Evolutionary conservation across 306 rosid species (phyloP).

Genomic region (Citrullus mucosospermus): DNA sequence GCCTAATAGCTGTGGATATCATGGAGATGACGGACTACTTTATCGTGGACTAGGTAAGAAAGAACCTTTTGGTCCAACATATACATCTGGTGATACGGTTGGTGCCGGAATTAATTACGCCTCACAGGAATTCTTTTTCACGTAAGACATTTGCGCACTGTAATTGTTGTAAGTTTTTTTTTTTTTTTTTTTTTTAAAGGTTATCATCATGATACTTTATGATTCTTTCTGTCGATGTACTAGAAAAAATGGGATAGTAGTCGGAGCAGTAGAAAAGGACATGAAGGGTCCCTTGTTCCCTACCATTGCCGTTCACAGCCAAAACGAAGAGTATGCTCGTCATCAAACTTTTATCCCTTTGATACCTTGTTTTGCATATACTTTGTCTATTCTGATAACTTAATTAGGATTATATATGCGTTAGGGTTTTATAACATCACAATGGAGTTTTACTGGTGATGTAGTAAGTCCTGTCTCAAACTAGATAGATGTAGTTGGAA

Average conservation of each 20-base stretch:
- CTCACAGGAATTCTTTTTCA: conserved; percentile 78
- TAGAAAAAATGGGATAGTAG: conserved; percentile 83
- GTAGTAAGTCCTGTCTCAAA: background rate
- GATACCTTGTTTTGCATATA: background rate
- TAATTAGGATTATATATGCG: background rate
- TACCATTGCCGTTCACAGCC: conserved; percentile 95
- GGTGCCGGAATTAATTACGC: conserved; percentile 95
- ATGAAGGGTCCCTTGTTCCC: conserved; percentile 75
- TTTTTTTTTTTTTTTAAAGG: background rate
- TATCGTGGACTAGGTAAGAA: conserved; percentile 73
- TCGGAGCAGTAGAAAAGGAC: conserved; percentile 71
- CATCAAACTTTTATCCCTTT: background rate
- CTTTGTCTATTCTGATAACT: background rate
- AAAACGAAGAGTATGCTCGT: conserved; percentile 80
- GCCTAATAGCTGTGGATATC: conserved; percentile 91
- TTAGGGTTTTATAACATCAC: background rate
- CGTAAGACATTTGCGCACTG: conserved; percentile 32
- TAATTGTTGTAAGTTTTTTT: background rate
- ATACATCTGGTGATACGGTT: conserved; percentile 70
- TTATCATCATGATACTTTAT: background rate
- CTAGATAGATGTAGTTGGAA: background rate
- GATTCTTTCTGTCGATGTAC: conserved; percentile 16
- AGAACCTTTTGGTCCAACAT: conserved; percentile 80
- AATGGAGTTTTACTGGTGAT: background rate
- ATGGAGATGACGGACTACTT: conserved; percentile 88